Percentiles rank a stretch among this genome's conserved stretches.
These are phyloP conservation scores for Pseudogymnoascus sp. DNA, from an alignment of 2,329 filamentous ascomycete genomes.

Conservation along the genomic window DNA sequence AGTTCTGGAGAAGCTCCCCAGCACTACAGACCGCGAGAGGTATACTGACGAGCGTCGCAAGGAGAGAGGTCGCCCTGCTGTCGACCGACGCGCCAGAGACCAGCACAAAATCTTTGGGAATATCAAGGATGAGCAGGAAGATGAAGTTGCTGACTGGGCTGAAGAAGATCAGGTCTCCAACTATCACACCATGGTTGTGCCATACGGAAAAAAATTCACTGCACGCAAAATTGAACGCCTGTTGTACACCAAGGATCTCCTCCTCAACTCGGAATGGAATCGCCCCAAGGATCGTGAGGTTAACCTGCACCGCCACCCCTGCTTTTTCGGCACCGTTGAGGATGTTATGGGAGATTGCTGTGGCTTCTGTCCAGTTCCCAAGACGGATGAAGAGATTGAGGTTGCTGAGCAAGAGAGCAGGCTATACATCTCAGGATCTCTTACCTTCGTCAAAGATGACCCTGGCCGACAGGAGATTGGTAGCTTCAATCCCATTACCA, in stretches of 20 bases:
- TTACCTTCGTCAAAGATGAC: conserved; percentile 72
- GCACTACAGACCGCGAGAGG: conserved; percentile 55
- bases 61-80: conserved; percentile 62
- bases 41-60: conserved; percentile 64
- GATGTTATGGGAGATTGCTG: conserved; percentile 78
- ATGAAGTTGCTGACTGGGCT: conserved; percentile 79
- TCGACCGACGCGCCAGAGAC: conserved; percentile 37
- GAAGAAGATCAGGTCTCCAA: conserved; percentile 68
- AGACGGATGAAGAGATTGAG: conserved; percentile 64
- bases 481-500: conserved; percentile 72
- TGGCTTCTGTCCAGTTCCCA: conserved; percentile 64
- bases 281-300: conserved; percentile 66
- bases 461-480: conserved; percentile 69
- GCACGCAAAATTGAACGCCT: conserved; percentile 73
- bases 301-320: conserved; percentile 74
- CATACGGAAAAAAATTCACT: conserved; percentile 55
- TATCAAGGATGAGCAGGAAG: conserved; percentile 69
- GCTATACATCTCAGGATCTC: conserved; percentile 65
- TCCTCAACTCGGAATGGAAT: conserved; percentile 86
- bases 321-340: conserved; percentile 70
- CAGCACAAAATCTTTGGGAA: conserved; percentile 52
- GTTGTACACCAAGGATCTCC: conserved; percentile 71
- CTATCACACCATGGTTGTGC: conserved; percentile 71
- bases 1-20: conserved; percentile 72
- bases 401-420: conserved; percentile 65